Conservation (phyloP, 2,329 filamentous ascomycete species). For the Orbilia blumenaviensis region DNA sequence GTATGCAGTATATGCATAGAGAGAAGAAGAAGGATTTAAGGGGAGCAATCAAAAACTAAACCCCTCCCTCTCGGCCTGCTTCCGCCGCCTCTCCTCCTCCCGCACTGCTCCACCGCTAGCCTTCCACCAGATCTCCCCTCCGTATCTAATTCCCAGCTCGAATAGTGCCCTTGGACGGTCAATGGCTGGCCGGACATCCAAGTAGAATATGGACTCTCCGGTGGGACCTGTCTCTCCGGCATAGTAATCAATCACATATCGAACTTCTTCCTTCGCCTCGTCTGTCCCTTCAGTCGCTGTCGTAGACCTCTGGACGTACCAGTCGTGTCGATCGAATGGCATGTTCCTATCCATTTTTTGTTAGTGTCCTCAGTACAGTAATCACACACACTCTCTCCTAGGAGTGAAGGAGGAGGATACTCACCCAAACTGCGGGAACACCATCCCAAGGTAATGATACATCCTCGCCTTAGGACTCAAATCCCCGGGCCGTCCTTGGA, state of each 20-base stretch:
- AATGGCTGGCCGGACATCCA: conserved; percentile 90
- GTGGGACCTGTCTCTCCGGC: conserved; percentile 80
- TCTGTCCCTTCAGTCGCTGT: conserved; percentile 73
- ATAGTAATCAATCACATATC: conserved; percentile 98
- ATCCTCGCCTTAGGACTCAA: conserved; percentile 91
- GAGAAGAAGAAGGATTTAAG: no score
- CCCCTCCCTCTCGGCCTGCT: conserved; percentile 54
- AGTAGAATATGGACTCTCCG: conserved; percentile 92
- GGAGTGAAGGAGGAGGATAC: conserved; percentile 58
- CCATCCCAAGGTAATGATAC: conserved; percentile 77
- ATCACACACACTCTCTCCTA: not conserved
- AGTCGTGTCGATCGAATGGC: conserved; percentile 96
- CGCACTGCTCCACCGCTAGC: conserved; percentile 77
- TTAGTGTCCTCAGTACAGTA: not conserved
- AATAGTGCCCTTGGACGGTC: conserved; percentile 80
- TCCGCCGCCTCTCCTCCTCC: conserved; percentile 61
- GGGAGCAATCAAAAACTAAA: not conserved
- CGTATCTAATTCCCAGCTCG: conserved; percentile 87
- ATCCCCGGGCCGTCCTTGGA: conserved; percentile 88
- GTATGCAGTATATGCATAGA: no score
- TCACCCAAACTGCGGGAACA: conserved; percentile 84
- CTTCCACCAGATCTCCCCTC: conserved; percentile 92
- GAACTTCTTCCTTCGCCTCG: conserved; percentile 63
- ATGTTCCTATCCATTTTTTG: conserved; percentile 62
- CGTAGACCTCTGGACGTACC: conserved; percentile 82